Base-by-base conservation (phyloP, 164 flowering plant species). In the Santalum album region DNA sequence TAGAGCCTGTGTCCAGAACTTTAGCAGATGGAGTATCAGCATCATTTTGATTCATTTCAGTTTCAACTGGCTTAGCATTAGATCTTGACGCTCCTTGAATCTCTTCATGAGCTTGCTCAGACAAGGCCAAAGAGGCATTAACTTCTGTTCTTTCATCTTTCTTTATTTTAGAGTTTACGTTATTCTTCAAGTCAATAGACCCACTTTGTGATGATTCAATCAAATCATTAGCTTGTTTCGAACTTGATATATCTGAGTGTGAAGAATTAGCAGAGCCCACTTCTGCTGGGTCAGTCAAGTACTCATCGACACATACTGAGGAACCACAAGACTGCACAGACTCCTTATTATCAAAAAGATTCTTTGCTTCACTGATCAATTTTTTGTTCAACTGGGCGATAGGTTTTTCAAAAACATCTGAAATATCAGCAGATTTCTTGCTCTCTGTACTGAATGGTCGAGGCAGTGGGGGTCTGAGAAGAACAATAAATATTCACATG, bases 271-370 rank as follows among this genome's bases (percentile, higher is more conserved):
- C 62, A 58, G 27, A 45, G 20, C 62, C 72, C 18, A n/a, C 62
- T n/a, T 56, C 79, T 38, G 62, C 44, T 43, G 65, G 63, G 59
- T 76, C 77, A 32, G 68, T 73, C 55, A 76, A 54, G 53, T 54
- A 78, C 18, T 65, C 69, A 56, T 74, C 73, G 26, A 70, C 36
- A 56, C 70, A 70, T 0, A 42, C 62, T 17, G 75, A 65, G 24
- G 77, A 73, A 53, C 71, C 65, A 45, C 55, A 54, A 23, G 63
- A 56, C 25, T 65, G 62, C 44, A 6, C 26, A 34, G 61, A 38
- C 23, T 22, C 47, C 52, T 65, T 60, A 18, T 11, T 46, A 50
- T 57, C 47, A 56, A 25, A 54, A 12, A 54, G 60, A 32, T 64
- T 65, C 44, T 63, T 48, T 38, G 53, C 15, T 25, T 58, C 58